Percentiles rank a stretch among this genome's conserved stretches.
These are phyloP conservation scores for Mycena sanguinolenta DNA, from an alignment of 768 basidiomycete species.

Conservation along the genomic window DNA sequence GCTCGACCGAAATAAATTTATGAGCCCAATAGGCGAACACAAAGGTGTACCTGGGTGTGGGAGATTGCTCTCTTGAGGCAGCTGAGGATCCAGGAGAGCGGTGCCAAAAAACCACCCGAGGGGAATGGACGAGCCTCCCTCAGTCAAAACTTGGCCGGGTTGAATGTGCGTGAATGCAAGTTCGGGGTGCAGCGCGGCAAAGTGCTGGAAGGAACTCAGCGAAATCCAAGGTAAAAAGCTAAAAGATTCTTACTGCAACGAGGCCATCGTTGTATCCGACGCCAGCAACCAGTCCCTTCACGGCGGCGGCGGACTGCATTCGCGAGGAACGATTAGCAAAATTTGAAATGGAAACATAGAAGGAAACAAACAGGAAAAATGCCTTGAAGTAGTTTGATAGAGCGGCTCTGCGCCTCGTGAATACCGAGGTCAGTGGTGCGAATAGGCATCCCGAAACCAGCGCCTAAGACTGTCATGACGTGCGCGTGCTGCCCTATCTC, in stretches of 20 bases:
- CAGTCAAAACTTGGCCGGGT: slow-evolving; percentile 38
- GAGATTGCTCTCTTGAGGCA: neutral
- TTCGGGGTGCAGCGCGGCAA: slow-evolving; percentile 35
- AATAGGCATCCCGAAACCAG: slow-evolving; percentile 26
- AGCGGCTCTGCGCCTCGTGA: neutral
- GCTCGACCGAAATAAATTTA: no score
- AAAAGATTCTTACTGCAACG: slow-evolving; percentile 3
- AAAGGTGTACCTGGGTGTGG: neutral
- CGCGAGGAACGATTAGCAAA: neutral
- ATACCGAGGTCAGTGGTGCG: neutral
- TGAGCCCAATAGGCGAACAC: neutral
- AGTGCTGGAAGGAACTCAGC: slow-evolving; percentile 25
- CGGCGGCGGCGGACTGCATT: slow-evolving; percentile 11
- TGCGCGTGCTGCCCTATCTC: slow-evolving; percentile 39
- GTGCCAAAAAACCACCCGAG: slow-evolving; percentile 16
- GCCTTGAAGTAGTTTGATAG: neutral
- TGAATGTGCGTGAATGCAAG: slow-evolving; percentile 42
- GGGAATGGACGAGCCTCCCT: neutral
- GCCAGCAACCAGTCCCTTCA: slow-evolving; percentile 15
- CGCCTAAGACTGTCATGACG: slow-evolving; percentile 30
- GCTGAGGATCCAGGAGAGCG: neutral
- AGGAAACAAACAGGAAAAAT: neutral
- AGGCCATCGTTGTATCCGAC: slow-evolving; percentile 22
- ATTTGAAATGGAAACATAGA: neutral
- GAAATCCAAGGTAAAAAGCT: no score